Percentiles rank a stretch among this genome's conserved stretches.
Conservation (phyloP, 768 basidiomycete species). For the Suillus subalutaceus region DNA sequence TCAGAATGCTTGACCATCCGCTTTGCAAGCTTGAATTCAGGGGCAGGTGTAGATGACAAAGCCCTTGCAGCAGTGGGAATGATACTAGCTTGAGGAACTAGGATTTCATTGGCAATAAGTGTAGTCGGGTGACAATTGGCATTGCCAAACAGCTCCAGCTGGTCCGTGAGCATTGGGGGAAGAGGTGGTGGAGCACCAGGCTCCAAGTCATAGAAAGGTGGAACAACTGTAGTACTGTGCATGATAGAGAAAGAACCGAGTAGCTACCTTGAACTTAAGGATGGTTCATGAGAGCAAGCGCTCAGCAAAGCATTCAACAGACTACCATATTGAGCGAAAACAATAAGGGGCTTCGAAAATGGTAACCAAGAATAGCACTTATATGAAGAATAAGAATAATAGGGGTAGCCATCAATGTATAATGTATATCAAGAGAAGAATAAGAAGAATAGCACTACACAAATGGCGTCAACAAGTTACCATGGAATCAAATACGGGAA, state of each 20-base stretch:
- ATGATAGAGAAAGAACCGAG: slow-evolving; percentile 1
- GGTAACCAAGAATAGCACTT: too few species aligned
- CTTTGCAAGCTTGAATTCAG: not conserved
- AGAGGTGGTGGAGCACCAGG: not conserved
- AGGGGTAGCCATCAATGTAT: too few species aligned
- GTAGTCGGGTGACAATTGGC: not conserved
- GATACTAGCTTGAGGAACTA: not conserved
- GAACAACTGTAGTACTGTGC: not conserved
- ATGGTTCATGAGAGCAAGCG: not conserved
- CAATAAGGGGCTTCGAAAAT: too few species aligned
- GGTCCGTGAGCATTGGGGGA: slow-evolving; percentile 8
- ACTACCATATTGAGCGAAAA: too few species aligned
- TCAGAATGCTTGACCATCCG: not conserved
- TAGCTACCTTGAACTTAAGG: not conserved
- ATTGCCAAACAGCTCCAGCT: slow-evolving; percentile 7
- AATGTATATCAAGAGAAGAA: too few species aligned
- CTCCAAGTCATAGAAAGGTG: slow-evolving; percentile 8
- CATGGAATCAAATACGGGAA: not conserved
- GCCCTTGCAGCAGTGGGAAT: not conserved
- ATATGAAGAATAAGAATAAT: too few species aligned
- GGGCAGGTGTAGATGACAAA: not conserved
- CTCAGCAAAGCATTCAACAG: not conserved
- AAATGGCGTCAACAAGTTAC: not conserved
- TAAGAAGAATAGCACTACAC: too few species aligned
- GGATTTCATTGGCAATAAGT: slow-evolving; percentile 9